A percentile compares a stretch with the other conserved stretches of the same genome.
These are phyloP conservation scores for Deakozyma indianensis DNA, from an alignment of 805 yeast genomes.

Conservation along the genomic window DNA sequence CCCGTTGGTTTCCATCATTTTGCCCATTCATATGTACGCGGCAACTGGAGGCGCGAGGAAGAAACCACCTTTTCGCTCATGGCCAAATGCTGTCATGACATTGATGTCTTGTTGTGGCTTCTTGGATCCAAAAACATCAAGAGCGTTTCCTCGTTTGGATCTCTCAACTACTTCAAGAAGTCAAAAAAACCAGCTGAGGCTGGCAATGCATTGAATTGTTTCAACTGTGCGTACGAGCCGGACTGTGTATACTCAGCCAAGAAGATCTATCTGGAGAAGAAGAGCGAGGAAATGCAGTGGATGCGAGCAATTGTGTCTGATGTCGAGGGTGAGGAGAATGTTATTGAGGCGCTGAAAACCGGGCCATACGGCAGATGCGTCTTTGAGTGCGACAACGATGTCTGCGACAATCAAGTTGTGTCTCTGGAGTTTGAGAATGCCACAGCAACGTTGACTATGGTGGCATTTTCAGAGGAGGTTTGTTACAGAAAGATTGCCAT, in stretches of 20 bases:
- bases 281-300: not conserved
- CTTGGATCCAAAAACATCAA: conserved; percentile 11
- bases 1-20: conserved; percentile 17
- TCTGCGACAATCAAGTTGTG: conserved; percentile 15
- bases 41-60: conserved; percentile 14
- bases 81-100: conserved; percentile 18
- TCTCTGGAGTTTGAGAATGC: conserved; percentile 12
- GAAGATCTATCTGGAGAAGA: conserved; percentile 10
- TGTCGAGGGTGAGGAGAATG: conserved; percentile 11
- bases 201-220: conserved; percentile 10
- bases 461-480: conserved; percentile 13
- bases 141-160: conserved; percentile 13
- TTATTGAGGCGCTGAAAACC: conserved; percentile 9
- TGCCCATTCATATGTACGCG: conserved; percentile 17
- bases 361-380: conserved; percentile 16
- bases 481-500: conserved; percentile 12
- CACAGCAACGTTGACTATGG: conserved; percentile 17
- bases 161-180: conserved; percentile 10
- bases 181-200: conserved; percentile 13
- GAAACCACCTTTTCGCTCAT: conserved; percentile 14
- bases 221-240: conserved; percentile 10
- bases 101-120: conserved; percentile 15
- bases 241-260: conserved; percentile 14
- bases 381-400: conserved; percentile 14
- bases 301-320: conserved; percentile 10